Evolutionary conservation across 441 rosid genomes (phyloP), one percentile per base, ranked within the genome.

Genomic region (Pelargonium cotyledonis): DNA sequence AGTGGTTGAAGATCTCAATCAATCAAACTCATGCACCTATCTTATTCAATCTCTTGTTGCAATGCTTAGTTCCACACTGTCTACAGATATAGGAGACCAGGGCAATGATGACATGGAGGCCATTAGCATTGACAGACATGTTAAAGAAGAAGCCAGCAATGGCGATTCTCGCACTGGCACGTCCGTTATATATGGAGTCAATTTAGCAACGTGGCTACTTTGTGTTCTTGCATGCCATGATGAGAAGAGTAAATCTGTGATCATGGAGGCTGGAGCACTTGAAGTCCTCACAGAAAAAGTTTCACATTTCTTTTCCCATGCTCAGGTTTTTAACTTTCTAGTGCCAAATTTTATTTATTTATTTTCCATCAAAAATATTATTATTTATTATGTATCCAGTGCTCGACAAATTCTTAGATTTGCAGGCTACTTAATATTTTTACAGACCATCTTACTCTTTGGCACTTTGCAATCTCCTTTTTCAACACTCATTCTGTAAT

Each of bases 221-320:
- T 86, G 96, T n/a, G 85, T 96, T 75, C 95, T 96, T 81, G 94
- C 99, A 15, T 87, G 97, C 80, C 95, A 85, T 68, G 95, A 89
- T 79, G 96, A 81, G 78, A 89, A 84, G 79, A 85, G 89, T 76
- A 91, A 85, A 87, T 82, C 72, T 65, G 87, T 81, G 49, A 89
- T 96, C 78, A 78, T 96, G 98, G 98, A 93, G 75, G 86, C 98
- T 67, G 99, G 92, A 74, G 98, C 95, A 35, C 72, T 96, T 69
- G 97, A 93, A 81, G 88, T 85, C 77, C 86, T 96, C 44, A 88
- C 96, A 0, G 91, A 89, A 76, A 86, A 90, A 80, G 88, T 93
- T 63, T 80, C 89, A 60, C 74, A 78, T 71, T 83, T 86, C 74
- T 83, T 78, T 75, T 78, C 86, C 66, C 91, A 80, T 78, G 85